Evolutionary conservation across 371 early-diverging fungal species (phyloP).

Genomic region (Capillidium rhysosporum): DNA sequence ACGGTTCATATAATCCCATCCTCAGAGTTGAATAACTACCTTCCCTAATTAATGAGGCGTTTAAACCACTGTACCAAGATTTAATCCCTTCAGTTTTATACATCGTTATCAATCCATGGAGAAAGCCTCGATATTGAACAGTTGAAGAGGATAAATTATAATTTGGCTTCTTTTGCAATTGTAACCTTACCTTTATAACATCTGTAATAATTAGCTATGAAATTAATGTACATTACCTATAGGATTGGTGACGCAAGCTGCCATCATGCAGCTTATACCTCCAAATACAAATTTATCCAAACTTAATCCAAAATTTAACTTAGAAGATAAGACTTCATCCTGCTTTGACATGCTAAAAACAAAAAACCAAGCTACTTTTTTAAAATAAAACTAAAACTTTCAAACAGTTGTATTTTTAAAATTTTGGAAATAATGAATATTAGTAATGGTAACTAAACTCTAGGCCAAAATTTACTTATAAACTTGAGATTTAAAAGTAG

Average conservation of each 20-base stretch:
- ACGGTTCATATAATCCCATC: slow-evolving; percentile 28
- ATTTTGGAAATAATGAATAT: no score
- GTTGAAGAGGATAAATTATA: neutral
- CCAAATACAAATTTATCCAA: slow-evolving; percentile 18
- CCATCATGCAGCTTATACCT: slow-evolving; percentile 18
- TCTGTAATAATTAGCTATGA: slow-evolving; percentile 6
- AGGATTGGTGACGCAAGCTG: slow-evolving; percentile 21
- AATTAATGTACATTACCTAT: slow-evolving; percentile 19
- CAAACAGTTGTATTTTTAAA: no score
- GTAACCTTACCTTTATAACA: slow-evolving; percentile 24
- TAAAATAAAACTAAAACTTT: no score
- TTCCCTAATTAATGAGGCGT: slow-evolving; percentile 26
- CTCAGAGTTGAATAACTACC: slow-evolving; percentile 25
- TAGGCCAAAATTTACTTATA: no score
- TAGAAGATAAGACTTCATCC: no score
- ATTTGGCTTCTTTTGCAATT: slow-evolving; percentile 9
- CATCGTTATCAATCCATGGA: slow-evolving; percentile 10
- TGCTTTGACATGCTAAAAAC: no score
- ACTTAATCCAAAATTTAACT: neutral
- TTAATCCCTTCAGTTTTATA: neutral
- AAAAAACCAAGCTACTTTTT: no score
- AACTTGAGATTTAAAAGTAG: no score
- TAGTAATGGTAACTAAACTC: no score
- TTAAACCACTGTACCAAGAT: slow-evolving; percentile 20
- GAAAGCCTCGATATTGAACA: slow-evolving; percentile 10